These are phyloP conservation scores for Tillandsia fasciculata DNA, from an alignment of 176 grass and related monocot genomes.

Conservation along the genomic window DNA sequence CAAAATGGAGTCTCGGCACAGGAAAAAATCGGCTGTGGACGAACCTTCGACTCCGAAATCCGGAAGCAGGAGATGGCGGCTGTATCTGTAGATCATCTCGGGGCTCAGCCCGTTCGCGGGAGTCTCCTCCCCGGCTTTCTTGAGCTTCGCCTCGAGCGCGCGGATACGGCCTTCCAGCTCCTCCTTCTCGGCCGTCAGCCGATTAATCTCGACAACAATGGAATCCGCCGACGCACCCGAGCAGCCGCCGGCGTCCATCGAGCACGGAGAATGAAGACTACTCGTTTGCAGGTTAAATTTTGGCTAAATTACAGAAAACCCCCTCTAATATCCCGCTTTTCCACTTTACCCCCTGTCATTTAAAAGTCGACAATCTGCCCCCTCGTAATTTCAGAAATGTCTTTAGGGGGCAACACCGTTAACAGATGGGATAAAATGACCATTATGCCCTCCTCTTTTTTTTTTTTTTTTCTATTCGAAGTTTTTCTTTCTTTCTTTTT, in stretches of 20 bases:
- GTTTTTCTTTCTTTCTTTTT: no score
- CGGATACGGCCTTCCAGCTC: conserved; percentile 49
- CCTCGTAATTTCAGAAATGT: no score
- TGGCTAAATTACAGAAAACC: no score
- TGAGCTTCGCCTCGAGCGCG: conserved; percentile 45
- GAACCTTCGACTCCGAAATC: conserved; percentile 82
- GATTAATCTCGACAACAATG: conserved; percentile 32
- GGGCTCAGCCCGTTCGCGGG: conserved; percentile 25
- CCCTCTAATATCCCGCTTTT: no score
- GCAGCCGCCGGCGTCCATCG: conserved; percentile 15
- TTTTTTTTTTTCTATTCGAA: no score
- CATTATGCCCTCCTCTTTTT: no score
- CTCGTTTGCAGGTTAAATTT: no score
- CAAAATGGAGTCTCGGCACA: background rate
- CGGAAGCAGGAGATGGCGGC: conserved; percentile 79
- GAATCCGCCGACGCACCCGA: background rate
- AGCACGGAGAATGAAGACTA: background rate
- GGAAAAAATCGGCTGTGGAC: background rate
- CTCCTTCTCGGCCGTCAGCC: conserved; percentile 41
- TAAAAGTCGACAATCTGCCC: no score
- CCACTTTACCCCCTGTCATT: no score
- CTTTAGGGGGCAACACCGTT: no score
- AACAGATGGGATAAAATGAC: no score
- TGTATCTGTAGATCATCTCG: conserved; percentile 76
- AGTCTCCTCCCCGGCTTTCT: background rate